Base-by-base conservation (phyloP, 2,329 filamentous ascomycete genomes). In the Colletotrichum theobromicola region DNA sequence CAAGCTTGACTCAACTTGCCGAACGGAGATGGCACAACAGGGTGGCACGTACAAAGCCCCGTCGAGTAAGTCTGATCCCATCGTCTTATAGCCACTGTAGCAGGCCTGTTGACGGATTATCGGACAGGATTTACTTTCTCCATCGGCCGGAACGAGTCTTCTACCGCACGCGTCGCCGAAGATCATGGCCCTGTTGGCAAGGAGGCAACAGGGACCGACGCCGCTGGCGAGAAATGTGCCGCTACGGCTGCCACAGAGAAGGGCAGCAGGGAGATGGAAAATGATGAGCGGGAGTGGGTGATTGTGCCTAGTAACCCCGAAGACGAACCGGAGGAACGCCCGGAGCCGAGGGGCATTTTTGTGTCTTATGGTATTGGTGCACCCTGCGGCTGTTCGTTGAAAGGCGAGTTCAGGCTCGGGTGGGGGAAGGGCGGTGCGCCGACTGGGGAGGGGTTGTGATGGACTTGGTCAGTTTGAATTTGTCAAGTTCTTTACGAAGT, bases 211-310 rank as follows among this genome's bases (percentile, higher is more conserved):
- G 42, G n/a, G 42, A 21, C 4, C 18, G 3, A 46, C 5, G 1
- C 5, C 3, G 37, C 5, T 0, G 37, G n/a, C 18, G 37, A 12
- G 24, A 12, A 16, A 2, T 0, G 2, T 57, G 18, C 10, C 7
- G 7, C 53, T 30, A 12, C 53, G 0, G 24, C 5, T 4, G 30
- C 5, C 12, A 13, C 8, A 8, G 0, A 0, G 8, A 58, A 58
- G 16, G 0, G 3, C 15, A 8, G 10, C 2, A 18, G 9, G 18
- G 16, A 12, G 28, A 24, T 12, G 24, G 55, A 58, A n/a, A 12
- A 32, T n/a, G 55, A 58, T 0, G 28, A 58, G 26, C 28, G 16
- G 55, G 55, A 58, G 9, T 58, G 55, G 55, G 55, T 58, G 16
- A 18, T 58, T 9, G 55, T 58, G 0, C 55, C 26, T 1, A 58